Percentiles rank a stretch among this genome's conserved stretches.
These are phyloP conservation scores for Sporothrix globosa DNA, from an alignment of 2,329 filamentous ascomycete species.

Conservation along the genomic window DNA sequence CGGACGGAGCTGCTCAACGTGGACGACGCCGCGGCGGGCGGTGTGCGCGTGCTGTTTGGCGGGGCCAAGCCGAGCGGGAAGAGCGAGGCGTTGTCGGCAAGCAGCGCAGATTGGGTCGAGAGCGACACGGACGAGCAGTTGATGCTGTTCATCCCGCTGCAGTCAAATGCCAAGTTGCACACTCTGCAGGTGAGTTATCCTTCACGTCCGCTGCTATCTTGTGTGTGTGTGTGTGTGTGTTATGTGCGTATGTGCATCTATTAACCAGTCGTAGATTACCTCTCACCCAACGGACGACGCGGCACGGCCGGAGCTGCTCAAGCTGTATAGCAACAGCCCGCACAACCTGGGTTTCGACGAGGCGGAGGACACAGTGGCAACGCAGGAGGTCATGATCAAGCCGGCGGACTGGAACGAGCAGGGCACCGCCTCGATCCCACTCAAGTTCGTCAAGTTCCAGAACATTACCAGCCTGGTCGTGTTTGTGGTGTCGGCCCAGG, in stretches of 20 bases:
- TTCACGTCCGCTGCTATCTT: slow-evolving; percentile 32
- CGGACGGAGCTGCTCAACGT: slow-evolving; percentile 87
- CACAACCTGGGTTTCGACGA: slow-evolving; percentile 95
- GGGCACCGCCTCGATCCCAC: slow-evolving; percentile 69
- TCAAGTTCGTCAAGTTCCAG: slow-evolving; percentile 98
- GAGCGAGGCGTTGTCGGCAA: slow-evolving; percentile 48
- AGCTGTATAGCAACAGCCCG: slow-evolving; percentile 83
- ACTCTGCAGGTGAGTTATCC: slow-evolving; percentile 62
- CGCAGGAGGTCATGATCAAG: slow-evolving; percentile 76
- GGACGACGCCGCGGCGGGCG: slow-evolving; percentile 73
- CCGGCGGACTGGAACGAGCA: slow-evolving; percentile 80
- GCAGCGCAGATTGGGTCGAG: slow-evolving; percentile 81
- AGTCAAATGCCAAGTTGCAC: slow-evolving; percentile 85
- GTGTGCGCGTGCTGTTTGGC: slow-evolving; percentile 75
- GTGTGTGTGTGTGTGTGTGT: background rate
- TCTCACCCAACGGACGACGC: slow-evolving; percentile 75
- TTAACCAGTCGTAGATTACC: slow-evolving; percentile 65
- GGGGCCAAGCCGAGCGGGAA: slow-evolving; percentile 60
- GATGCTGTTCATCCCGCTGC: slow-evolving; percentile 89
- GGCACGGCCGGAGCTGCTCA: slow-evolving; percentile 78
- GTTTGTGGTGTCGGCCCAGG: slow-evolving; percentile 86
- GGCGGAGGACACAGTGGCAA: slow-evolving; percentile 80
- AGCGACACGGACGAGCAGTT: slow-evolving; percentile 97
- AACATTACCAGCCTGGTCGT: slow-evolving; percentile 84
- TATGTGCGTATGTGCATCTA: background rate